Conservation (phyloP, 495 filamentous ascomycete species). For the Aspergillus wentii region DNA sequence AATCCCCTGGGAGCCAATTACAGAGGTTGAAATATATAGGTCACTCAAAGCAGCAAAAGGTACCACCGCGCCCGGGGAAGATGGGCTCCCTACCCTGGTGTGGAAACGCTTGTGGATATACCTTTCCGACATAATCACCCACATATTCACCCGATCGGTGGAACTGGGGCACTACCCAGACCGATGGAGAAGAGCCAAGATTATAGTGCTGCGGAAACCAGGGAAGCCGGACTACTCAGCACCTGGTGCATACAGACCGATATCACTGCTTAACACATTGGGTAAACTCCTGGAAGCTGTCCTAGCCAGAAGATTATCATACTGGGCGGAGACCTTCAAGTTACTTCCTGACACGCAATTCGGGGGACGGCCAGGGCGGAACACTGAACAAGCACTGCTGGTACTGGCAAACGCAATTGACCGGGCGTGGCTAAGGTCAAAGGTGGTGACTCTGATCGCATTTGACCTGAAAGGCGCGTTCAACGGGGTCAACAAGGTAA, state of each 20-base stretch:
- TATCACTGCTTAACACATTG: constrained; percentile 23
- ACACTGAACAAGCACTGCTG: constrained; percentile 18
- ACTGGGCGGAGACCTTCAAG: constrained; percentile 12
- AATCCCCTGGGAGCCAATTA: not conserved
- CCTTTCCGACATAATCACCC: constrained; percentile 3
- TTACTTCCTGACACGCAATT: constrained; percentile 22
- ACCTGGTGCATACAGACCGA: constrained; percentile 16
- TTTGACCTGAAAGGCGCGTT: constrained; percentile 28
- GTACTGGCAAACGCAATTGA: constrained; percentile 19
- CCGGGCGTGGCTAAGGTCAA: constrained; percentile 14
- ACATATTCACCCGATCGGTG: constrained; percentile 13
- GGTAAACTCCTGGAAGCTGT: constrained; percentile 22
- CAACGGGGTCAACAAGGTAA: constrained; percentile 20
- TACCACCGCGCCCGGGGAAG: constrained; percentile 9
- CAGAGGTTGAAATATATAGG: constrained; percentile 1
- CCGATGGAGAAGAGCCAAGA: constrained; percentile 12
- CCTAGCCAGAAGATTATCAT: constrained; percentile 15
- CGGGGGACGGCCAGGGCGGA: constrained; percentile 17
- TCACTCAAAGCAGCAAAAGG: constrained; percentile 8
- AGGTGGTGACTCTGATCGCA: constrained; percentile 15
- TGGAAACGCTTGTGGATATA: constrained; percentile 12
- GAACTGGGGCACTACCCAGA: constrained; percentile 16
- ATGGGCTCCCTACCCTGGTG: constrained; percentile 7
- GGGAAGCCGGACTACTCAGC: constrained; percentile 18
- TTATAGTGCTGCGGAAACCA: constrained; percentile 20